These are phyloP conservation scores for Pestalotiopsis sp. DNA, from an alignment of 2,329 filamentous ascomycete species.

Conservation along the genomic window DNA sequence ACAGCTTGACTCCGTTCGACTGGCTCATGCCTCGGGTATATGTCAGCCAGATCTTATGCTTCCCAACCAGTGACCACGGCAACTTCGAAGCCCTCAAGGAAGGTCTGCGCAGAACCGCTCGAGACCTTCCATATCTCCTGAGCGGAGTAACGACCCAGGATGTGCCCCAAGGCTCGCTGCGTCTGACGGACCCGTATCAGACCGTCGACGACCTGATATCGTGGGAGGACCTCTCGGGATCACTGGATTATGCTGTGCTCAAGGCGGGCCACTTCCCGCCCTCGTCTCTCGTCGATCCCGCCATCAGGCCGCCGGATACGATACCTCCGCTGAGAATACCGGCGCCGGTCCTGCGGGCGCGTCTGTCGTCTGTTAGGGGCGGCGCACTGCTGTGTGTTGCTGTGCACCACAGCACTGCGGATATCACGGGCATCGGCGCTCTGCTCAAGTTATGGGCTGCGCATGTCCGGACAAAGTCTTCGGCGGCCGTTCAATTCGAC, in stretches of 20 bases:
- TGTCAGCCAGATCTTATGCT: conserved; percentile 30
- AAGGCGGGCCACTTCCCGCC: conserved; percentile 26
- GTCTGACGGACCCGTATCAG: conserved; percentile 21
- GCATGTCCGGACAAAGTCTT: conserved; percentile 23
- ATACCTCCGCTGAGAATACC: conserved; percentile 21
- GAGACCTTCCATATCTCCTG: conserved; percentile 29
- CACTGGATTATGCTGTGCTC: conserved; percentile 24
- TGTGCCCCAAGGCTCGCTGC: conserved; percentile 16
- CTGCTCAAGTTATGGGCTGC: conserved; percentile 33
- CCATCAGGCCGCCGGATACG: conserved; percentile 22
- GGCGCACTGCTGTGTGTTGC: conserved; percentile 29
- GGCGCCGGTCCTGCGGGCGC: conserved; percentile 28
- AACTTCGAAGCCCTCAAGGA: conserved; percentile 17
- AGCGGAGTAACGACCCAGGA: conserved; percentile 21
- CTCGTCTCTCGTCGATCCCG: conserved; percentile 18
- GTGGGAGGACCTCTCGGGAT: conserved; percentile 22
- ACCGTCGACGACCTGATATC: conserved; percentile 24
- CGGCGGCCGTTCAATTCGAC: conserved; percentile 20
- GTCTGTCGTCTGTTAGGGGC: conserved; percentile 24
- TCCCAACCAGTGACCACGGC: conserved; percentile 21
- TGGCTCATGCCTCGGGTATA: conserved; percentile 31
- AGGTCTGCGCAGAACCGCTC: conserved; percentile 20
- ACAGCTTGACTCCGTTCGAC: conserved; percentile 25
- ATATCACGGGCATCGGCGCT: conserved; percentile 31
- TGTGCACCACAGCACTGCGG: conserved; percentile 29